Conservation (phyloP, 78 protist species). For the Dictyostelium citrinum region DNA sequence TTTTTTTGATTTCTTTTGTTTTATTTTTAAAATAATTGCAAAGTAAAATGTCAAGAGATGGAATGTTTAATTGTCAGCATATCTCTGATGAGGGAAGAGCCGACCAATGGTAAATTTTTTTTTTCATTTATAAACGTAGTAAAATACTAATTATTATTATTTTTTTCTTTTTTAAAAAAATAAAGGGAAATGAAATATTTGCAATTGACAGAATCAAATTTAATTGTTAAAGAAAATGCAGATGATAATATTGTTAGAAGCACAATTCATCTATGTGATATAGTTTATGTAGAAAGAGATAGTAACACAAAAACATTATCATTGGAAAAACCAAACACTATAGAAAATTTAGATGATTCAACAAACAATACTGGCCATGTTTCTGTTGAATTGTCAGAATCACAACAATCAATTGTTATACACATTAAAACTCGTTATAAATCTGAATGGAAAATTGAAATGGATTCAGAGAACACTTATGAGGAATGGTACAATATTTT, state of each 20-base stretch:
- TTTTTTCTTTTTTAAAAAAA: not conserved
- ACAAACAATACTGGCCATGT: not conserved
- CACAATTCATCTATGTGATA: conserved; percentile 14
- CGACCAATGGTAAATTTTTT: not conserved
- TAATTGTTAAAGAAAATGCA: conserved; percentile 21
- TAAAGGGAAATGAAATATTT: conserved; percentile 37
- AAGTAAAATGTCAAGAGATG: not conserved
- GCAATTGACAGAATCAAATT: not conserved
- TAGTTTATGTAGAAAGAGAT: conserved; percentile 14
- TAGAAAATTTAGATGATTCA: not conserved
- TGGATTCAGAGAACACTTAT: not conserved
- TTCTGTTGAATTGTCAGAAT: not conserved
- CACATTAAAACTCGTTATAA: not conserved
- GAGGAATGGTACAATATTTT: conserved; percentile 24
- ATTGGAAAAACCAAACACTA: not conserved
- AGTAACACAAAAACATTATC: not conserved
- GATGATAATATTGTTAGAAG: conserved; percentile 57
- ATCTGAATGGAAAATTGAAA: not conserved
- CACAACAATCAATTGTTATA: not conserved
- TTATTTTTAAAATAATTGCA: not conserved
- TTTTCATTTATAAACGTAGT: not conserved
- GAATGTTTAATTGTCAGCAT: conserved; percentile 4
- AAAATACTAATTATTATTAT: not conserved
- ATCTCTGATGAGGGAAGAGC: not conserved
- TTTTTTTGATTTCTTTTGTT: not conserved